A percentile compares a stretch with the other conserved stretches of the same genome.
Conservation (phyloP, 192 early-diverging fungal genomes). For the Pilaira anomala region DNA sequence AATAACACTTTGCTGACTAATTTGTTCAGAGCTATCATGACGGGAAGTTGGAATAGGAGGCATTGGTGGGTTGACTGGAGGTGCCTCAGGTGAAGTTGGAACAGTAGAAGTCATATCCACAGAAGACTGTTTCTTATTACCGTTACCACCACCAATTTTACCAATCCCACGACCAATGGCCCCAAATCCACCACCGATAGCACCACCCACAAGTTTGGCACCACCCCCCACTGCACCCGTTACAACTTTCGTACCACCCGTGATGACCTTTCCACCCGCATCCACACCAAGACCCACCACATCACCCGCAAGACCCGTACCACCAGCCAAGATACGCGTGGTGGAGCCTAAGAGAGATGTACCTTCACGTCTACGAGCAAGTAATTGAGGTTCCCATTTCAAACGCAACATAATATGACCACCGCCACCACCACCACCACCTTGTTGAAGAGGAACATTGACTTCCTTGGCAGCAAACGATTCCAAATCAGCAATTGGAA, state of each 20-base stretch:
- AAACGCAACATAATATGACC: constrained; percentile 44
- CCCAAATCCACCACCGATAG: constrained; percentile 23
- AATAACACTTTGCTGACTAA: too few relatives aligned
- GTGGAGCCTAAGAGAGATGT: constrained; percentile 25
- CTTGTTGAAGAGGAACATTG: constrained; percentile 6
- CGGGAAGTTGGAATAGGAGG: too few relatives aligned
- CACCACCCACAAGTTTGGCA: constrained; percentile 24
- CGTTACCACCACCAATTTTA: not conserved
- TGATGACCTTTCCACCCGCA: constrained; percentile 38
- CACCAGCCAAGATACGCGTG: constrained; percentile 47
- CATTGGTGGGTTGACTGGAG: not conserved
- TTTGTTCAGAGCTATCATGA: too few relatives aligned
- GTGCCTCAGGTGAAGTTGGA: not conserved
- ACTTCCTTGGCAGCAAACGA: constrained; percentile 27
- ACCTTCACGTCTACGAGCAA: constrained; percentile 29
- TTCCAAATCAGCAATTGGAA: constrained; percentile 46
- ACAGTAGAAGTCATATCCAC: not conserved
- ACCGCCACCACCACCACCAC: too few relatives aligned
- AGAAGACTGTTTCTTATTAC: too few relatives aligned
- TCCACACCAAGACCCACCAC: constrained; percentile 56
- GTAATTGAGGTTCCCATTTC: constrained; percentile 55
- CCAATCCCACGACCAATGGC: constrained; percentile 13
- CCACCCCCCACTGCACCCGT: not conserved
- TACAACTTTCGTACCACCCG: constrained; percentile 26
- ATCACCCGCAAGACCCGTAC: constrained; percentile 55